Conservation (phyloP, 306 rosid species). For the Trifolium fragiferum region DNA sequence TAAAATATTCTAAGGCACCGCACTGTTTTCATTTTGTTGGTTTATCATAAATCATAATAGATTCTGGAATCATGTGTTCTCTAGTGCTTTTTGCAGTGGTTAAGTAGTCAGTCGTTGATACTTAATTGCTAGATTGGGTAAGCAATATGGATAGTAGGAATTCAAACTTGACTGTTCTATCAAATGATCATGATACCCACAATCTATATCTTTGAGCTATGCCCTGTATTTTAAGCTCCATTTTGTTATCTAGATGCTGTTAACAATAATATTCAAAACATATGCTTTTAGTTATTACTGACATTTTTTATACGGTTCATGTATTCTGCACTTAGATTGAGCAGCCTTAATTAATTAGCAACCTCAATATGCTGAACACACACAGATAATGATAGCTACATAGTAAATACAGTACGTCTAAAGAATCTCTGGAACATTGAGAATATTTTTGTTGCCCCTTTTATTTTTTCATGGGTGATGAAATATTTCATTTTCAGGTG, state of each 20-base stretch:
- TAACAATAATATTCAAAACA: background rate
- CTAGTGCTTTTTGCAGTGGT: conserved; percentile 13
- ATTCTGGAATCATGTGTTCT: conserved; percentile 30
- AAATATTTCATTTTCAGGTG: conserved; percentile 32
- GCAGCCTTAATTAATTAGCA: conserved; percentile 23
- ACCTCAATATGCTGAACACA: conserved; percentile 8
- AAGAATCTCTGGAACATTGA: conserved; percentile 17
- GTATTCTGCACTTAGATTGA: conserved; percentile 12
- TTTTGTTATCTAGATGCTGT: conserved; percentile 10
- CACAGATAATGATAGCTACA: conserved; percentile 5
- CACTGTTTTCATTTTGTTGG: conserved; percentile 31
- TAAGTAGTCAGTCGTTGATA: conserved; percentile 13
- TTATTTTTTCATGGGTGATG: conserved; percentile 15
- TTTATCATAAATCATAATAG: conserved; percentile 20
- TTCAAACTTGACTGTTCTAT: conserved; percentile 11
- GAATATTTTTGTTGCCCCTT: background rate
- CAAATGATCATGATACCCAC: conserved; percentile 4
- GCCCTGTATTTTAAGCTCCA: conserved; percentile 31
- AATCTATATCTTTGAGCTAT: background rate
- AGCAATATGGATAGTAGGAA: conserved; percentile 22
- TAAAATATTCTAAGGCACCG: conserved; percentile 7
- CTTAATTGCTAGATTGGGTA: conserved; percentile 27
- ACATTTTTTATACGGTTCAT: conserved; percentile 1
- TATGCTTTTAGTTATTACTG: conserved; percentile 9
- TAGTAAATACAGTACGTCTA: conserved; percentile 1